A percentile compares a stretch with the other conserved stretches of the same genome.
Evolutionary conservation across 148 eudicot genomes (phyloP).

Genomic region (Persicaria maculosa): DNA sequence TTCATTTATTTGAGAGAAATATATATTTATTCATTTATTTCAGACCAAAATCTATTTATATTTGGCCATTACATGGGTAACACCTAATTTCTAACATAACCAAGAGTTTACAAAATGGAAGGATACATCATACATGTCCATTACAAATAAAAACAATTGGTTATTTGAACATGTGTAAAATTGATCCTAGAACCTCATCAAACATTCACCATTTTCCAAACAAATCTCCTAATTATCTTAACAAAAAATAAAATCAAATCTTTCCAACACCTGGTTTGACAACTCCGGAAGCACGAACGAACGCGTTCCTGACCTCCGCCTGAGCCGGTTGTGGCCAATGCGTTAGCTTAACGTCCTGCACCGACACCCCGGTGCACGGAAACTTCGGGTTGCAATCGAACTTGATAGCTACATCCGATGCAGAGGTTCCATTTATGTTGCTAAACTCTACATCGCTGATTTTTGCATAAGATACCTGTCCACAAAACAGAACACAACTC

Average conservation of each 20-base stretch:
- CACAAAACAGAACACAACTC: neutral
- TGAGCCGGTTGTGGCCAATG: conserved; percentile 13
- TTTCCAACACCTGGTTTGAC: neutral
- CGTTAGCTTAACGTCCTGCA: conserved; percentile 34
- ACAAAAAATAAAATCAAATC: neutral
- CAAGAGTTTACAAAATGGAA: too few species aligned
- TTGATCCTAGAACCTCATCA: too few species aligned
- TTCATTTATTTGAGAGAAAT: too few species aligned
- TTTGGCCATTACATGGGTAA: too few species aligned
- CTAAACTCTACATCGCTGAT: conserved; percentile 36
- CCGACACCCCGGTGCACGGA: conserved; percentile 41
- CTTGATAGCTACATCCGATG: conserved; percentile 27
- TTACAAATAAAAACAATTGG: too few species aligned
- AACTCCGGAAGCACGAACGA: neutral
- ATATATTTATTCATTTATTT: too few species aligned
- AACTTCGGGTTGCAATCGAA: conserved; percentile 39
- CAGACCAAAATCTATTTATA: too few species aligned
- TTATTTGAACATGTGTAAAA: too few species aligned
- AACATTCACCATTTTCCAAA: too few species aligned
- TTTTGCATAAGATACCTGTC: conserved; percentile 48
- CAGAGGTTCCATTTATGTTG: conserved; percentile 42
- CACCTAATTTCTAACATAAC: too few species aligned
- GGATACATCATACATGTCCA: too few species aligned
- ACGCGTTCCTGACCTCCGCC: conserved; percentile 12
- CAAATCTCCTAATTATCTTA: too few species aligned